These are phyloP conservation scores for Ophiostoma montium DNA, from an alignment of 2,329 filamentous ascomycete genomes.

Conservation along the genomic window DNA sequence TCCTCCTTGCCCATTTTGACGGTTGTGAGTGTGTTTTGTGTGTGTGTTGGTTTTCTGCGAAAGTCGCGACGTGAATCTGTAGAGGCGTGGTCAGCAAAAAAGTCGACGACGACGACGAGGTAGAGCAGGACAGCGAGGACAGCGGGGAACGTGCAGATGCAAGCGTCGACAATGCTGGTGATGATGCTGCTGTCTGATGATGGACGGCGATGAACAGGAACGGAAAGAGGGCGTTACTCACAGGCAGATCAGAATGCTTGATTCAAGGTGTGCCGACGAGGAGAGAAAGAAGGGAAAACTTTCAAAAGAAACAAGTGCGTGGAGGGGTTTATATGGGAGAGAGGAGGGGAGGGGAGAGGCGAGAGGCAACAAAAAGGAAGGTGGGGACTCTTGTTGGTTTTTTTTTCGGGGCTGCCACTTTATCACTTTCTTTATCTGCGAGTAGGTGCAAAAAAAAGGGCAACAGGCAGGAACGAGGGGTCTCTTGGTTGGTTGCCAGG, in stretches of 20 bases:
- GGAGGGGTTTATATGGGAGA: slow-evolving; percentile 15
- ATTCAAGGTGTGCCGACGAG: slow-evolving; percentile 27
- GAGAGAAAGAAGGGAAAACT: slow-evolving; percentile 17
- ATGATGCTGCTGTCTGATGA: not conserved
- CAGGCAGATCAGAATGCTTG: slow-evolving; percentile 25
- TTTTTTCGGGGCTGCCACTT: not conserved
- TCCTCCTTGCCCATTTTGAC: slow-evolving; percentile 58
- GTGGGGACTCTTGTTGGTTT: slow-evolving; percentile 5
- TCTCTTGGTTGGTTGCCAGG: slow-evolving; percentile 13
- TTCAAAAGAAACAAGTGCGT: slow-evolving; percentile 12
- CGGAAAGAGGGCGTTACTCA: slow-evolving; percentile 10
- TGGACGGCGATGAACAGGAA: slow-evolving; percentile 3
- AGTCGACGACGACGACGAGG: slow-evolving; percentile 3
- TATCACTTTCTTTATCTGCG: not conserved
- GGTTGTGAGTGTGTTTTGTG: slow-evolving; percentile 3
- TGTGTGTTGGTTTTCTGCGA: not conserved
- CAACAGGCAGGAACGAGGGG: slow-evolving; percentile 8
- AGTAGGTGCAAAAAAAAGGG: slow-evolving; percentile 1
- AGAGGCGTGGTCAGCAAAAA: slow-evolving; percentile 3
- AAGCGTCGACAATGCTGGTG: too few species aligned
- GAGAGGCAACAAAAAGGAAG: not conserved
- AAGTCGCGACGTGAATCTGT: slow-evolving; percentile 7
- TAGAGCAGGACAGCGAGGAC: not conserved
- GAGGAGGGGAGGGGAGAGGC: not conserved
- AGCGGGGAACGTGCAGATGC: not conserved